Evolutionary conservation across 495 filamentous ascomycete genomes (phyloP).

Genomic region (Penicillium maclennaniae): DNA sequence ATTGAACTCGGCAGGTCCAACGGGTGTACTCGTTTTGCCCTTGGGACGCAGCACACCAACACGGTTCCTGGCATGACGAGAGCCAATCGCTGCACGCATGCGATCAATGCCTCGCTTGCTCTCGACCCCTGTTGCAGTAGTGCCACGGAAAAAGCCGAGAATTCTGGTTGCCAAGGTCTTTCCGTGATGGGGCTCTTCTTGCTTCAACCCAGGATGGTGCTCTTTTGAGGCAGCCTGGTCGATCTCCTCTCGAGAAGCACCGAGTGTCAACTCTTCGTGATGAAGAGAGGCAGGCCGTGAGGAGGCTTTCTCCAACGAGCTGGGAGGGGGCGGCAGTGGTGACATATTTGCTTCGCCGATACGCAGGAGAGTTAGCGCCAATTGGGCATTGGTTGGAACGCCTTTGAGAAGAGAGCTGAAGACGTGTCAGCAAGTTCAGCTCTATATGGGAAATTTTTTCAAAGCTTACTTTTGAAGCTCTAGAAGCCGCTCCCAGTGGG

Average conservation of each 20-base stretch:
- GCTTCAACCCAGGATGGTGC: neutral
- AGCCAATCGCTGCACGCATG: conserved; percentile 60
- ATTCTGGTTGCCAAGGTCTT: conserved; percentile 49
- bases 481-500: conserved; percentile 73
- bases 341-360: conserved; percentile 78
- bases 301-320: conserved; percentile 50
- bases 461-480: conserved; percentile 61
- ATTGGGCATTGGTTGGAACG: conserved; percentile 81
- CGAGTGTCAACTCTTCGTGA: conserved; percentile 38
- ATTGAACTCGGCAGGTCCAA: conserved; percentile 73
- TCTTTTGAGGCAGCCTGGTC: conserved; percentile 30
- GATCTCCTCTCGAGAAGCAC: conserved; percentile 51
- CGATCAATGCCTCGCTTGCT: conserved; percentile 66
- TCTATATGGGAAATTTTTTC: neutral
- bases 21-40: conserved; percentile 30
- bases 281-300: conserved; percentile 29
- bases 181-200: conserved; percentile 16
- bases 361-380: conserved; percentile 78
- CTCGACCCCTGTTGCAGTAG: conserved; percentile 61
- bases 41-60: conserved; percentile 61
- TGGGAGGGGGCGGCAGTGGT: conserved; percentile 73
- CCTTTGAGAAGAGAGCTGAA: conserved; percentile 68
- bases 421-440: conserved; percentile 5
- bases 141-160: conserved; percentile 64
- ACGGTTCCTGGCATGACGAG: conserved; percentile 60